Percentiles rank a stretch among this genome's conserved stretches.
These are phyloP conservation scores for Teratosphaeriaceae sp. DNA, from an alignment of 2,329 filamentous ascomycete species.

Conservation along the genomic window DNA sequence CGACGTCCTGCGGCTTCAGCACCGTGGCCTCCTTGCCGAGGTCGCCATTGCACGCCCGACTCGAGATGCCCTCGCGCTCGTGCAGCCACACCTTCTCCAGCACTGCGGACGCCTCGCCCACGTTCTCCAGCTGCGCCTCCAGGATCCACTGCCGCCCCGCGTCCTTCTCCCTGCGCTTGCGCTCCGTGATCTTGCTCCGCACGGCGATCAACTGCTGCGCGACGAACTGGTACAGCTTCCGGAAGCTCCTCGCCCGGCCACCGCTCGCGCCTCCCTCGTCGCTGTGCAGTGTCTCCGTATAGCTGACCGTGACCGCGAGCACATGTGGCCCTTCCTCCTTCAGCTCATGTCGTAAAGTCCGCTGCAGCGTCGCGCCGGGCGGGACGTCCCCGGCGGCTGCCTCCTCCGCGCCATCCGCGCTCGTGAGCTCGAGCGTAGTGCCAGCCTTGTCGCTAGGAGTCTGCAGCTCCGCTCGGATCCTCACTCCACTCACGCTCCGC, in stretches of 20 bases:
- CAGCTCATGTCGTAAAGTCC: constrained; percentile 76
- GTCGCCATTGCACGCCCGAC: constrained; percentile 27
- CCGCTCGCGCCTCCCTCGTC: constrained; percentile 41
- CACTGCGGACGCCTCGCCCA: constrained; percentile 74
- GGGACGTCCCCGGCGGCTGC: constrained; percentile 35
- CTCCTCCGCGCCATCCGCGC: constrained; percentile 46
- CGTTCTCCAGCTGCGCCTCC: constrained; percentile 94
- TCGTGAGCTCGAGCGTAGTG: constrained; percentile 54
- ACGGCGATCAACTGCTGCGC: constrained; percentile 87
- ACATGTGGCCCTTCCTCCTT: constrained; percentile 94
- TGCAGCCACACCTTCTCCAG: constrained; percentile 52
- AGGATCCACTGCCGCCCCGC: constrained; percentile 58
- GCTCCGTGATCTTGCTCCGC: constrained; percentile 73
- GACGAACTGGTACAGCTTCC: constrained; percentile 95
- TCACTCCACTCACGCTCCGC: constrained; percentile 62
- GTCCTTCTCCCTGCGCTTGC: constrained; percentile 32
- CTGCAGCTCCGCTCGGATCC: constrained; percentile 90
- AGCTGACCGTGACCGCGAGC: constrained; percentile 85
- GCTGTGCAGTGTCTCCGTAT: constrained; percentile 65
- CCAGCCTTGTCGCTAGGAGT: constrained; percentile 65
- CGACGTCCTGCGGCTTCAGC: constrained; percentile 55
- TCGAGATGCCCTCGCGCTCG: constrained; percentile 22
- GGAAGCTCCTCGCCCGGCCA: constrained; percentile 71
- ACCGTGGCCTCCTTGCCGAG: constrained; percentile 35
- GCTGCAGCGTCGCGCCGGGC: constrained; percentile 66